Conservation (phyloP, 495 filamentous ascomycete species). For the Xylaria venustula region DNA sequence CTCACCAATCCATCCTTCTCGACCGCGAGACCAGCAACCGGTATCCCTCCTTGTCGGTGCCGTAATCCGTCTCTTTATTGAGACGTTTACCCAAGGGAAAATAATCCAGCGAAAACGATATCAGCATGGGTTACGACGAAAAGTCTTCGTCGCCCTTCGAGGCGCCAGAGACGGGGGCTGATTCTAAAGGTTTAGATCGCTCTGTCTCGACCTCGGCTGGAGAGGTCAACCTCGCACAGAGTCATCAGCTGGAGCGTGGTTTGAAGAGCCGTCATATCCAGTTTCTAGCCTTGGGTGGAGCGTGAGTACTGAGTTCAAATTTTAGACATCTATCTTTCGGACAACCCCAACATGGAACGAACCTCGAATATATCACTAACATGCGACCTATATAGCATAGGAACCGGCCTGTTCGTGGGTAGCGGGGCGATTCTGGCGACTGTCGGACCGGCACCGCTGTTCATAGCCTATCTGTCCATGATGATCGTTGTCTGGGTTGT, state of each 20-base stretch:
- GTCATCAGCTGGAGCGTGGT: conserved; percentile 55
- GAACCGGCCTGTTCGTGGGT: conserved; percentile 60
- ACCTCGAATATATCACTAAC: background rate
- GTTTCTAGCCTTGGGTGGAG: conserved; percentile 69
- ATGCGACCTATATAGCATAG: conserved; percentile 44
- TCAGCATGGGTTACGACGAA: background rate
- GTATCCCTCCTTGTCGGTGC: too few species aligned
- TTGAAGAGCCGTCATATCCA: conserved; percentile 68
- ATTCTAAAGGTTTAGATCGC: conserved; percentile 49
- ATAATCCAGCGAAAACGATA: background rate
- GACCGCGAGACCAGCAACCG: background rate
- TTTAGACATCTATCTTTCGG: background rate
- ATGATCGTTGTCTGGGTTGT: conserved; percentile 40
- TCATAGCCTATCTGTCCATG: conserved; percentile 53
- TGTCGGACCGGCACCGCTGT: conserved; percentile 49
- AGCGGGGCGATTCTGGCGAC: conserved; percentile 48
- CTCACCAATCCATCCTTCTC: background rate
- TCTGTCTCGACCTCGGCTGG: conserved; percentile 44
- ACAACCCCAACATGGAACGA: background rate
- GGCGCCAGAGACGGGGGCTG: conserved; percentile 1
- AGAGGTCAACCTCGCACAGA: conserved; percentile 36
- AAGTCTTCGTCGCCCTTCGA: too few species aligned
- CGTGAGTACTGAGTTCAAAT: conserved; percentile 26
- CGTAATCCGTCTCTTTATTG: too few species aligned
- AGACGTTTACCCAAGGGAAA: too few species aligned